Base-by-base conservation (phyloP, 768 basidiomycete genomes). In the Russula lepida region DNA sequence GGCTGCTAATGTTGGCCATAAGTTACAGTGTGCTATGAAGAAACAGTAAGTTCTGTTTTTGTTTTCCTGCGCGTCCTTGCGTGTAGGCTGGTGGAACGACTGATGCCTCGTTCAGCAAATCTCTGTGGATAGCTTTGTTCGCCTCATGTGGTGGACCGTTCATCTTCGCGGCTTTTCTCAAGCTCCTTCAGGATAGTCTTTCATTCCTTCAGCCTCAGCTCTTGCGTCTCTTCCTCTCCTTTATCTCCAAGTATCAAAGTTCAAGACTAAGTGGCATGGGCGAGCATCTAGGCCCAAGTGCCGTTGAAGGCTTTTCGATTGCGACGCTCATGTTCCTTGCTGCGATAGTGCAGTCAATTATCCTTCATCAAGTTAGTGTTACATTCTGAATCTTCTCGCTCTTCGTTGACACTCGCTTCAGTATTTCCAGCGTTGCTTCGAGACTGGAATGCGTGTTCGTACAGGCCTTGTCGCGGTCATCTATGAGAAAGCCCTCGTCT, bases 401-500 rank as follows among this genome's bases (percentile, higher is more conserved):
- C 7, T 25, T 63, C n/a, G 33, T 52, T 62, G 41, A 63, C 50
- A 27, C 17, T 6, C 3, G 41, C 49, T 44, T 19, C 63, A 90
- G 85, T 95, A 95, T 72, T 95, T 95, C 72, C 89, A 95, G 74
- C 78, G 81, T 3, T 85, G 85, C 50, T 89, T 82, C 69, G 84
- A 88, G 68, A 89, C 88, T 11, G 92, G 92, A 8, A 95, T 95
- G 94, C 85, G 95, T n/a, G 82, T 97, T 47, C 85, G 93, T 30
- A 88, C 91, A 0, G 95, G 94, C 0, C 80, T 98, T 23, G 84
- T 98, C 15, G 85, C 85, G 1, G 81, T 79, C 4, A 92, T 97
- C 54, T 98, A 95, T 75, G 75, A 84, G 53, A 97, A 98, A 71
- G 81, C 92, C 0, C 77, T 98, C 23, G 79, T 91, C 4, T 80